Evolutionary conservation across 306 rosid genomes (phyloP).

Genomic region (Hippophae tibetana): DNA sequence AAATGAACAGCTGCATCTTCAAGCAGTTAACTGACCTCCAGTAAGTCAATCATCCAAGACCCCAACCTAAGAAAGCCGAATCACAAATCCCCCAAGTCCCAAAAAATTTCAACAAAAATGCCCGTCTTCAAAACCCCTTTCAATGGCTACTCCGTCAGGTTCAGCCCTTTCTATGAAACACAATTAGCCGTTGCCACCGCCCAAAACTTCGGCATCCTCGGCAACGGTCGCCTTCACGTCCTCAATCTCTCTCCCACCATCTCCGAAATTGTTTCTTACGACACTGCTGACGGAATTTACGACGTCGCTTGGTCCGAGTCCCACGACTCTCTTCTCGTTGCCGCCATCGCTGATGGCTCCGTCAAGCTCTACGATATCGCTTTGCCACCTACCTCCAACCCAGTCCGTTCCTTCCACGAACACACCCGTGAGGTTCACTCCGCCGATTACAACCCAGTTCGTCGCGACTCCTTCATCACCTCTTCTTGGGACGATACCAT

Average conservation of each 20-base stretch:
- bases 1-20: neutral
- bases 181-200: conserved; percentile 93
- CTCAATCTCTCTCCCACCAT: conserved; percentile 56
- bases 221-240: conserved; percentile 88
- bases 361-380: conserved; percentile 80
- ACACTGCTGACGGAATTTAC: conserved; percentile 91
- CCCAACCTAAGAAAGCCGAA: neutral
- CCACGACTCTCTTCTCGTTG: conserved; percentile 74
- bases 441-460: conserved; percentile 78
- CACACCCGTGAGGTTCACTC: conserved; percentile 87
- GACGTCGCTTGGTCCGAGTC: conserved; percentile 89
- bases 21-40: neutral
- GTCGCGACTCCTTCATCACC: conserved; percentile 87
- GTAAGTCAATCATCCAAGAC: neutral
- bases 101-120: conserved; percentile 22
- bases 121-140: conserved; percentile 85
- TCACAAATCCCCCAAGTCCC: conserved; percentile 9
- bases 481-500: conserved; percentile 86
- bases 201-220: conserved; percentile 91
- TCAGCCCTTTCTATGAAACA: conserved; percentile 91
- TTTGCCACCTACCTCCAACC: conserved; percentile 63
- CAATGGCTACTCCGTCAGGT: conserved; percentile 91
- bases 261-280: conserved; percentile 53
- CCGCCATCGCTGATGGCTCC: conserved; percentile 92
- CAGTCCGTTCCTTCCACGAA: conserved; percentile 80